phyloP scores from a whole-genome alignment of 306 rosid species.

The Acacia melanoxylon region DNA sequence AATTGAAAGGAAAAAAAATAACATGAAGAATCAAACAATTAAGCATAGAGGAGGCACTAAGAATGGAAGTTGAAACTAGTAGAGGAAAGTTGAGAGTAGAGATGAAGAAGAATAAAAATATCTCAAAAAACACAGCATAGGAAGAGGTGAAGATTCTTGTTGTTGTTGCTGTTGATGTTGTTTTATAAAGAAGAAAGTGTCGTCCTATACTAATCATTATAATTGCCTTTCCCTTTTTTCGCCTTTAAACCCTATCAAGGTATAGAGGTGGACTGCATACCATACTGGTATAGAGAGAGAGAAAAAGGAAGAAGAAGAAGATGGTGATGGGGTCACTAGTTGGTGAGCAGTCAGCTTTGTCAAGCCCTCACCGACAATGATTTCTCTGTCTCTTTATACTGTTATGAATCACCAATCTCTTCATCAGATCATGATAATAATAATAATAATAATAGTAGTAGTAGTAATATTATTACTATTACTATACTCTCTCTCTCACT shows the following conservation, averaged over 20 bases:
- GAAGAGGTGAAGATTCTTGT: slow-evolving; percentile 48
- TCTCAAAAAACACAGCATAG: slow-evolving; percentile 42
- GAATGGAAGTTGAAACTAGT: background rate
- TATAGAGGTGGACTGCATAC: slow-evolving; percentile 39
- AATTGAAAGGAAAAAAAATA: background rate
- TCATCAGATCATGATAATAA: background rate
- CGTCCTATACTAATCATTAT: slow-evolving; percentile 51
- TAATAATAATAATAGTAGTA: background rate
- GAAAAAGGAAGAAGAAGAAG: background rate
- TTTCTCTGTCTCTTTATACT: slow-evolving; percentile 34
- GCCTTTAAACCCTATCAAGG: slow-evolving; percentile 14
- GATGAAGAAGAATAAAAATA: background rate
- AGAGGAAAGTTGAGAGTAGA: background rate
- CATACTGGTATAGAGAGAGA: background rate
- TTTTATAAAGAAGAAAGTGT: slow-evolving; percentile 44
- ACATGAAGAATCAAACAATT: background rate
- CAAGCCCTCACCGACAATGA: slow-evolving; percentile 47
- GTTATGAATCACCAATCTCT: background rate
- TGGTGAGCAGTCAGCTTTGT: slow-evolving; percentile 37
- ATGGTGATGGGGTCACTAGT: slow-evolving; percentile 20
- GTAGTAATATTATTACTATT: slow-evolving; percentile 24
- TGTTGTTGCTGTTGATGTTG: slow-evolving; percentile 24
- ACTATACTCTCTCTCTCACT: slow-evolving; percentile 33
- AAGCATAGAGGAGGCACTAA: background rate
- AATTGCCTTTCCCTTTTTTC: slow-evolving; percentile 12